These are phyloP conservation scores for Brassica rapa DNA, from an alignment of 345 rosid genomes.

Conservation along the genomic window DNA sequence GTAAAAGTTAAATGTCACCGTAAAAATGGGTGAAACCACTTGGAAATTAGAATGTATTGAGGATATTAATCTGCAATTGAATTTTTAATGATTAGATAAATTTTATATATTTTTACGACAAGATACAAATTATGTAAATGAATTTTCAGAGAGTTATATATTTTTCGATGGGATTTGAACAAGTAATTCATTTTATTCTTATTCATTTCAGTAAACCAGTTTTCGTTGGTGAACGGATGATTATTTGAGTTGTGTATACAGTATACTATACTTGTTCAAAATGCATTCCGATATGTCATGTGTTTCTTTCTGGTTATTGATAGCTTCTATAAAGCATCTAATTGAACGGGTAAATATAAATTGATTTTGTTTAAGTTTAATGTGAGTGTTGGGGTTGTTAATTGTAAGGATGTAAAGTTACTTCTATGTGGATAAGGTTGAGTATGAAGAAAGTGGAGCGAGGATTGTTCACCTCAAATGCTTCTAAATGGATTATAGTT, in stretches of 20 bases:
- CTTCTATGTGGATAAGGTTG: no score
- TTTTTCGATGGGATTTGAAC: neutral
- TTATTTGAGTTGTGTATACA: neutral
- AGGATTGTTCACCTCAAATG: no score
- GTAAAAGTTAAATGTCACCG: neutral
- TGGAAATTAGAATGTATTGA: slow-evolving; percentile 6
- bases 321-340: no score
- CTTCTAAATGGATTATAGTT: no score
- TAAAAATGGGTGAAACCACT: slow-evolving; percentile 10
- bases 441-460: no score
- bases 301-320: neutral
- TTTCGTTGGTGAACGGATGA: neutral
- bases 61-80: neutral
- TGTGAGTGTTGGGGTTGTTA: no score
- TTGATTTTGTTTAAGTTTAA: no score
- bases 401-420: no score
- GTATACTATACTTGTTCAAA: neutral
- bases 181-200: neutral
- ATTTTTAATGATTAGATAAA: neutral
- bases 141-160: neutral
- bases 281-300: neutral
- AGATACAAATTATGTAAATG: neutral
- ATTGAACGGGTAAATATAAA: no score
- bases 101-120: neutral
- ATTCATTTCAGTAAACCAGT: neutral